These are phyloP conservation scores for Aspergillus japonicus DNA, from an alignment of 2,329 filamentous ascomycete species.

Conservation along the genomic window DNA sequence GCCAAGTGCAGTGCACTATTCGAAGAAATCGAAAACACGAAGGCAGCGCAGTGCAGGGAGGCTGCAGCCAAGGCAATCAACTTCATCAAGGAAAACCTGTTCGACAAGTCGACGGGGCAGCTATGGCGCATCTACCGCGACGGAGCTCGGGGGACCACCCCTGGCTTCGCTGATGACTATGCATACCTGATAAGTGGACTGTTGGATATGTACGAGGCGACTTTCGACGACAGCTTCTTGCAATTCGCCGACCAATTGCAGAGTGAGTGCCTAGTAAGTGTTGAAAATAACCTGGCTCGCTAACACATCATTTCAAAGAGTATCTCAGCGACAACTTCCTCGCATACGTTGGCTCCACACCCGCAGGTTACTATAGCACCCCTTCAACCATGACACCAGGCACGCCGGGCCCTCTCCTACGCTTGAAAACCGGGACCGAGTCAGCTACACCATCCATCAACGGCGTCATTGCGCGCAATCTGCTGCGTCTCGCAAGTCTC, in stretches of 20 bases:
- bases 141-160: constrained; percentile 60
- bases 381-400: constrained; percentile 57
- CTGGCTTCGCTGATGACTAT: constrained; percentile 90
- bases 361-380: constrained; percentile 44
- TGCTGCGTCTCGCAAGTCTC: constrained; percentile 74
- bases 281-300: not conserved
- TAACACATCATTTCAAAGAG: constrained; percentile 45
- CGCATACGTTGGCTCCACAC: constrained; percentile 53
- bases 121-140: constrained; percentile 74
- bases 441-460: constrained; percentile 88
- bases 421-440: constrained; percentile 94
- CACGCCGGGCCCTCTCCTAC: constrained; percentile 63
- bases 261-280: constrained; percentile 48
- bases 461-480: constrained; percentile 77
- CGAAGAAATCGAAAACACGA: constrained; percentile 57
- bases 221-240: constrained; percentile 71
- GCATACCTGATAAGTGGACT: constrained; percentile 82
- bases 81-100: constrained; percentile 74
- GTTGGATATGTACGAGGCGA: constrained; percentile 79
- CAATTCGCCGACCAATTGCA: constrained; percentile 81
- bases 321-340: constrained; percentile 76
- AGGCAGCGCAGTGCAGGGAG: constrained; percentile 60
- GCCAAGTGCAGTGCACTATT: constrained; percentile 71
- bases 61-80: constrained; percentile 66
- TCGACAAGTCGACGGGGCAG: constrained; percentile 60